These are phyloP conservation scores for Eimeria acervulina DNA, from an alignment of 169 alveolate genomes.

Conservation along the genomic window DNA sequence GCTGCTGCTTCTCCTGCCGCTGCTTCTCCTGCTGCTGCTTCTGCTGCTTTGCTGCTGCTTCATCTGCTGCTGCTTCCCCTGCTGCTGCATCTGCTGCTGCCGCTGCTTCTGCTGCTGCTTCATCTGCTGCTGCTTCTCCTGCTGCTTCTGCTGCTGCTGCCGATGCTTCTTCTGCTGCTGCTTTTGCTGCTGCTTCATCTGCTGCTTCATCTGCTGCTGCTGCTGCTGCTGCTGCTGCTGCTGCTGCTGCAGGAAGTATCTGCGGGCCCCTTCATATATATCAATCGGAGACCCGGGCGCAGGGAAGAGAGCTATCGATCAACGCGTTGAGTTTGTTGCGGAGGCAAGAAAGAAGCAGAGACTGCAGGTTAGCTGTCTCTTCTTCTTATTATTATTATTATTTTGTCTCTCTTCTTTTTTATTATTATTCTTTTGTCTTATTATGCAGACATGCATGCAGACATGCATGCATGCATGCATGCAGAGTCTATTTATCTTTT, in stretches of 20 bases:
- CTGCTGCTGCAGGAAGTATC: slow-evolving; percentile 87
- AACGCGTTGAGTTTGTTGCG: slow-evolving; percentile 93
- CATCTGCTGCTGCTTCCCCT: no score
- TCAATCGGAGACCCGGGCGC: slow-evolving; percentile 98
- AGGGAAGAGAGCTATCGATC: slow-evolving; percentile 96
- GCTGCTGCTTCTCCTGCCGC: no score
- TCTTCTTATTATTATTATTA: no score
- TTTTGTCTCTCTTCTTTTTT: neutral
- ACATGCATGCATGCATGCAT: neutral
- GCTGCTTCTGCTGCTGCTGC: no score
- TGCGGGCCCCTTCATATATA: slow-evolving; percentile 94
- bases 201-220: no score
- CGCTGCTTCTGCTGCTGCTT: no score
- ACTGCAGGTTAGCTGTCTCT: slow-evolving; percentile 68
- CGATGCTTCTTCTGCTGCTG: neutral
- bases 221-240: slow-evolving; percentile 60
- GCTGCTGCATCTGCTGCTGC: no score
- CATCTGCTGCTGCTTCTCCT: no score
- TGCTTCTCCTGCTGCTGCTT: no score
- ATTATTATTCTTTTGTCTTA: no score
- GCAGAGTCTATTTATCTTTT: neutral
- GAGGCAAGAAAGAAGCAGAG: slow-evolving; percentile 92
- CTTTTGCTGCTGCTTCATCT: neutral
- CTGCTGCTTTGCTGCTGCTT: no score
- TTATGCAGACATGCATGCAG: no score